phyloP scores from a whole-genome alignment of 768 basidiomycete genomes.

The Panaeolus cyanescens region DNA sequence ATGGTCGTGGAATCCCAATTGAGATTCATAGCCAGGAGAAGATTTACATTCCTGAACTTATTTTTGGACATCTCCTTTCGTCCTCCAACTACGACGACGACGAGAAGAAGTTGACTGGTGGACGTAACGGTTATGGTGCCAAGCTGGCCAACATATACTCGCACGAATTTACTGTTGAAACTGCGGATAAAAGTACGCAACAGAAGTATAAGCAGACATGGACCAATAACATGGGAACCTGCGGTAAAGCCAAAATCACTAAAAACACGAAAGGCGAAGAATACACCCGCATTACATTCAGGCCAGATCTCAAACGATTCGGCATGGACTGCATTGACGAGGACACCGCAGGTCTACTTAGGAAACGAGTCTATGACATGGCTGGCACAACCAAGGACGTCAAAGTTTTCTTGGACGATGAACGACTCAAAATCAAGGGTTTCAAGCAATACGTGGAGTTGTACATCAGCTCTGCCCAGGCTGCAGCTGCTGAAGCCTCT shows the following conservation, averaged over 20 bases:
- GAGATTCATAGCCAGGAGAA: constrained; percentile 93
- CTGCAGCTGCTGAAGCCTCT: constrained; percentile 65
- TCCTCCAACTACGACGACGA: constrained; percentile 98
- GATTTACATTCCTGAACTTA: constrained; percentile 95
- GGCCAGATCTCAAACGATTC: constrained; percentile 89
- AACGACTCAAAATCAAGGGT: constrained; percentile 87
- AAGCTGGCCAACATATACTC: constrained; percentile 99
- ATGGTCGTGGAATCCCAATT: constrained; percentile 94
- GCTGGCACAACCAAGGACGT: constrained; percentile 93
- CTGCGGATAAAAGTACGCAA: constrained; percentile 80
- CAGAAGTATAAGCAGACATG: constrained; percentile 97
- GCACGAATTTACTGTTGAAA: constrained; percentile 92
- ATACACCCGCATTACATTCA: constrained; percentile 91
- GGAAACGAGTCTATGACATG: constrained; percentile 95
- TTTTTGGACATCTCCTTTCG: constrained; percentile 93
- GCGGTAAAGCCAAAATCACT: constrained; percentile 90
- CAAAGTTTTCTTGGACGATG: constrained; percentile 93
- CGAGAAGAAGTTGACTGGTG: constrained; percentile 98
- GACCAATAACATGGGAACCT: constrained; percentile 90
- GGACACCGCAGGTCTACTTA: constrained; percentile 85
- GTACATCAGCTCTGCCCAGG: constrained; percentile 80
- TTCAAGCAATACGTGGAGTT: constrained; percentile 98
- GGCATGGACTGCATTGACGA: constrained; percentile 91
- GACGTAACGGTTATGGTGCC: constrained; percentile 97
- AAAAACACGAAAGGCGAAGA: constrained; percentile 87